Percentiles rank a stretch among this genome's conserved stretches.
Conservation (phyloP, 495 filamentous ascomycete genomes). For the Staphylotrichum tortipilum region DNA sequence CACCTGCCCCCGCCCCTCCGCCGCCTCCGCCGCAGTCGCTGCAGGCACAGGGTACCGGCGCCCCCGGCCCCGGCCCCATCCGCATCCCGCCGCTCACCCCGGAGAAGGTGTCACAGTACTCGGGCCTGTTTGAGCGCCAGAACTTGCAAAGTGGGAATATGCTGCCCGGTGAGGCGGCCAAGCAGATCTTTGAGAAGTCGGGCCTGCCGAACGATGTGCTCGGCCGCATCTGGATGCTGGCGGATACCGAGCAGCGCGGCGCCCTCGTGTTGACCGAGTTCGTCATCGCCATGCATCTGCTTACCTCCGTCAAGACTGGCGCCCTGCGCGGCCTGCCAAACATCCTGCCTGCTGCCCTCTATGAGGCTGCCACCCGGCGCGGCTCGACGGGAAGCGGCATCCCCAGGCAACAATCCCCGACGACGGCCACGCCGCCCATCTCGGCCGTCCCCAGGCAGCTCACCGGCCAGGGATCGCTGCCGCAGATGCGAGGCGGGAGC, state of each 20-base stretch:
- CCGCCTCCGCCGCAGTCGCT: conserved; percentile 41
- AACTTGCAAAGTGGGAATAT: conserved; percentile 60
- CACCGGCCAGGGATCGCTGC: conserved; percentile 30
- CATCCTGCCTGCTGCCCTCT: conserved; percentile 75
- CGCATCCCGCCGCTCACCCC: conserved; percentile 84
- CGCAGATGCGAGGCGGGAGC: conserved; percentile 53
- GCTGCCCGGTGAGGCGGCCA: conserved; percentile 85
- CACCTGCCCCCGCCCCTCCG: conserved; percentile 35
- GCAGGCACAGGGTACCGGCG: conserved; percentile 57
- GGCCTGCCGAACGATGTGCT: conserved; percentile 82
- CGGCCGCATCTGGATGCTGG: conserved; percentile 88
- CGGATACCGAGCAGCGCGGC: conserved; percentile 86
- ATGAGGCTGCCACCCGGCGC: conserved; percentile 80
- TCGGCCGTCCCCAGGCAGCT: conserved; percentile 40
- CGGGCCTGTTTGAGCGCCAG: conserved; percentile 77
- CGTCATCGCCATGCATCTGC: conserved; percentile 94
- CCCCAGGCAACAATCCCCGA: conserved; percentile 30
- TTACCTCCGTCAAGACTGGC: conserved; percentile 82
- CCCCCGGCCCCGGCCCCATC: conserved; percentile 60
- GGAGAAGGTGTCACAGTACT: conserved; percentile 83
- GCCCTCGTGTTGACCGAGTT: conserved; percentile 86
- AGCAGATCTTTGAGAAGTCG: conserved; percentile 89
- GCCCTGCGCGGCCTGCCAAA: conserved; percentile 69
- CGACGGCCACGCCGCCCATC: conserved; percentile 25
- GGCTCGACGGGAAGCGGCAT: conserved; percentile 40